Conservation (phyloP, 2,329 filamentous ascomycete genomes). For the Dothideomycetes sp. region DNA sequence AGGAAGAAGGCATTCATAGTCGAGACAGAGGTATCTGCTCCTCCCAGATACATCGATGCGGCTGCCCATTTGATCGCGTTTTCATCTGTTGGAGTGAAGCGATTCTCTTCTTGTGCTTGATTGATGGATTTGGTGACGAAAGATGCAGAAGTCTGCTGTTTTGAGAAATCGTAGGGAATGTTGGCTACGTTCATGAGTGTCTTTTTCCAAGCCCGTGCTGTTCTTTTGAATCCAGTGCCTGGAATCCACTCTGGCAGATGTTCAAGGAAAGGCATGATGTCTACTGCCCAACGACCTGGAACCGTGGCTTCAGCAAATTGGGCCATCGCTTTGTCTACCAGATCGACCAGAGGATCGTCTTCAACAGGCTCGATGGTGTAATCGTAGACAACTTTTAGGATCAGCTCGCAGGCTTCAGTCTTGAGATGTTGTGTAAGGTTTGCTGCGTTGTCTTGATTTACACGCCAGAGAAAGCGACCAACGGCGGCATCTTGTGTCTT, state of each 20-base stretch:
- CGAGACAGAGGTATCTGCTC: conserved; percentile 29
- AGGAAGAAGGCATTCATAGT: conserved; percentile 13
- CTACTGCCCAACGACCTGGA: conserved; percentile 39
- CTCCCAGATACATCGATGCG: conserved; percentile 34
- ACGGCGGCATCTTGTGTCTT: conserved; percentile 37
- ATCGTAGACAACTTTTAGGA: conserved; percentile 39
- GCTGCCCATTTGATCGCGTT: conserved; percentile 35
- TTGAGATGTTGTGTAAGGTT: conserved; percentile 34
- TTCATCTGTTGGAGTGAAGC: conserved; percentile 20
- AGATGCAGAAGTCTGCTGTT: conserved; percentile 32
- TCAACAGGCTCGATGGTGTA: conserved; percentile 35
- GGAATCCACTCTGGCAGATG: conserved; percentile 39
- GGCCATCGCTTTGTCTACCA: conserved; percentile 32
- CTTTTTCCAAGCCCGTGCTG: conserved; percentile 29
- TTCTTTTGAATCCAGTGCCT: conserved; percentile 37
- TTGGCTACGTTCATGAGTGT: conserved; percentile 27
- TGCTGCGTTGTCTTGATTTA: conserved; percentile 31
- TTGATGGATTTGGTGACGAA: conserved; percentile 35
- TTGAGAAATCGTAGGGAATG: conserved; percentile 36
- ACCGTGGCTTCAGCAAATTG: conserved; percentile 33
- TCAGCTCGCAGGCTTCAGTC: conserved; percentile 33
- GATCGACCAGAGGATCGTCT: conserved; percentile 36
- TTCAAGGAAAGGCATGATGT: conserved; percentile 37
- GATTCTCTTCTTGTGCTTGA: conserved; percentile 18
- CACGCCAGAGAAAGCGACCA: conserved; percentile 35